Evolutionary conservation across 2,329 filamentous ascomycete genomes (phyloP), one percentile per base, ranked within the genome.

Genomic region (Calonectria crousiana): DNA sequence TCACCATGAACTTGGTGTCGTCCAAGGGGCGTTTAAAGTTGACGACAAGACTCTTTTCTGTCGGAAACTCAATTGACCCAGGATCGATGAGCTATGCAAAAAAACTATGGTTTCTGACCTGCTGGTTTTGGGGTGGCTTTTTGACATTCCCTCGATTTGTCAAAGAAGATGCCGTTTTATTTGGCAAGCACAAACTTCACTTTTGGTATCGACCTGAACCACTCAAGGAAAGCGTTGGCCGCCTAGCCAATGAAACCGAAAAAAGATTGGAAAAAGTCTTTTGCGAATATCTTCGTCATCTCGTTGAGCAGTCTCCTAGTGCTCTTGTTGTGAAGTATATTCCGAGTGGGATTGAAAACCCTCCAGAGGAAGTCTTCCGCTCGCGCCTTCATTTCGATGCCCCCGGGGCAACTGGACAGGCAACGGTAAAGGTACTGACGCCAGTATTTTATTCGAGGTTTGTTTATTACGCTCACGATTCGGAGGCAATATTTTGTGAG

Each of bases 101-200:
- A 8, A 90, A 87, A 71, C 26, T 85, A 0, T 77, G 53, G 4
- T 92, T 93, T 74, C 76, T 93, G 4, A 72, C 81, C 3, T 80
- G 81, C 2, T 95, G 93, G 92, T 92, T 90, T 87, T 94, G 92
- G 92, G 89, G 93, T 13, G 92, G 91, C 2, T 87, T 94, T 34
- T 85, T 90, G 30, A 94, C 92, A 0, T 91, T 93, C 76, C 92
- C 92, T 2, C 88, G 93, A 32, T 94, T 94, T 60, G 81, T 92
- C 26, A 89, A 88, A 69, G 89, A 95, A 83, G 93, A 92, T 1
- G 85, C 81, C 2, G 84, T 82, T 18, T 85, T 95, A 6, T 92
- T 90, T 81, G 91, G 92, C 81, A 82, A 82, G 32, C 86, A 86
- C 41, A 88, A 87, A 44, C 86, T 95, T 34, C 89, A 92, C 73